These are phyloP conservation scores for Polytrichum formosum DNA, from an alignment of 225 moss, liverwort and hornwort species.

Conservation along the genomic window DNA sequence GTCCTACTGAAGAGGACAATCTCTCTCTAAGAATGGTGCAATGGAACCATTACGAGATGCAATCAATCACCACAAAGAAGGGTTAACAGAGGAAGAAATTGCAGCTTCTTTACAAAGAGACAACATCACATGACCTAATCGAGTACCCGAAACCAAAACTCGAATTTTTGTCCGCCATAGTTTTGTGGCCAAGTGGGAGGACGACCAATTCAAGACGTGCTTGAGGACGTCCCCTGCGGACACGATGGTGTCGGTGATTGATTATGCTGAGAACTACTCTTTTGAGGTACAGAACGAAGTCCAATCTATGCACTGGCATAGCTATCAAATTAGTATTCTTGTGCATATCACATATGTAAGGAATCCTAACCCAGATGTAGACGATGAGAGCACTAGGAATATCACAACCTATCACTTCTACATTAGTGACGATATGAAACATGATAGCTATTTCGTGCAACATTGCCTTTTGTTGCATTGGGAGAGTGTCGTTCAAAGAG, in stretches of 20 bases:
- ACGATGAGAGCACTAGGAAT: no score
- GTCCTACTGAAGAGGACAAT: background rate
- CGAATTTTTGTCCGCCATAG: background rate
- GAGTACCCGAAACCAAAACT: background rate
- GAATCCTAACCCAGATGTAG: background rate
- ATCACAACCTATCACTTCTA: background rate
- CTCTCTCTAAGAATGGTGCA: background rate
- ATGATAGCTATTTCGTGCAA: background rate
- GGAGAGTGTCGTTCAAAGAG: background rate
- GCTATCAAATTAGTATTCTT: background rate
- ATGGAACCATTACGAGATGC: background rate
- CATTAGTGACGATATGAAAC: background rate
- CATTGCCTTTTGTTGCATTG: background rate
- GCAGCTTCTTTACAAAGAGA: background rate
- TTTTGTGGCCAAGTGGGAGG: background rate
- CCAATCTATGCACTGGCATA: constrained; percentile 1
- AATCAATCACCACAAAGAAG: background rate
- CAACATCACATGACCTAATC: background rate
- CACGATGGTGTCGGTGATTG: background rate
- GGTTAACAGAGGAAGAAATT: background rate
- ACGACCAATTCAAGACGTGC: background rate
- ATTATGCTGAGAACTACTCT: constrained; percentile 2
- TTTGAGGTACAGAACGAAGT: background rate
- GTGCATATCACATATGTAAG: background rate
- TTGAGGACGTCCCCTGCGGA: background rate